Conservation (phyloP, 192 early-diverging fungal genomes). For the Backusella mclennaniae region DNA sequence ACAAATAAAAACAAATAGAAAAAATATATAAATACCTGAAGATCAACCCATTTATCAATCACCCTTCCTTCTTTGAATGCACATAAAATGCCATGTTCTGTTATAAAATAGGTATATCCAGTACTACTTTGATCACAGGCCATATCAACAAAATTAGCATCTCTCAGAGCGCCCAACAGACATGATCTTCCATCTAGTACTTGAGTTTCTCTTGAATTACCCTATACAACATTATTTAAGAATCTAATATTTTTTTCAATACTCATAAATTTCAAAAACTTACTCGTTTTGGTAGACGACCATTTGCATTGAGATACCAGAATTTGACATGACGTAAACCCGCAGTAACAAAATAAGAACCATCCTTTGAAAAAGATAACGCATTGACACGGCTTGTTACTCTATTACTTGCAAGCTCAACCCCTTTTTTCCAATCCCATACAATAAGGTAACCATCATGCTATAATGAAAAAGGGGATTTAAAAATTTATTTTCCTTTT, state of each 20-base stretch:
- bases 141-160: conserved; percentile 72
- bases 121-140: conserved; percentile 41
- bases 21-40: conserved; percentile 50
- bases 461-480: conserved; percentile 34
- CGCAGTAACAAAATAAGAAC: conserved; percentile 73
- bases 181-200: conserved; percentile 71
- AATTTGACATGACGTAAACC: conserved; percentile 78
- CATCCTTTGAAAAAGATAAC: conserved; percentile 60
- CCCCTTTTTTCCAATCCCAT: conserved; percentile 74
- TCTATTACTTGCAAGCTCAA: conserved; percentile 59
- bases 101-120: conserved; percentile 60
- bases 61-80: conserved; percentile 60
- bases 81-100: conserved; percentile 65
- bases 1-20: background rate
- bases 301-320: conserved; percentile 66
- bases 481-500: background rate
- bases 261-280: background rate
- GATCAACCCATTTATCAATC: conserved; percentile 80
- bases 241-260: too few species aligned
- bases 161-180: conserved; percentile 61
- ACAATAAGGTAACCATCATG: conserved; percentile 80
- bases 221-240: background rate
- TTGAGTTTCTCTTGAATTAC: conserved; percentile 32
- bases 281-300: conserved; percentile 32
- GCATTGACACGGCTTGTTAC: conserved; percentile 64